A percentile compares a stretch with the other conserved stretches of the same genome.
phyloP scores from a whole-genome alignment of 225 moss, liverwort and hornwort genomes.

The Lunularia cruciata region DNA sequence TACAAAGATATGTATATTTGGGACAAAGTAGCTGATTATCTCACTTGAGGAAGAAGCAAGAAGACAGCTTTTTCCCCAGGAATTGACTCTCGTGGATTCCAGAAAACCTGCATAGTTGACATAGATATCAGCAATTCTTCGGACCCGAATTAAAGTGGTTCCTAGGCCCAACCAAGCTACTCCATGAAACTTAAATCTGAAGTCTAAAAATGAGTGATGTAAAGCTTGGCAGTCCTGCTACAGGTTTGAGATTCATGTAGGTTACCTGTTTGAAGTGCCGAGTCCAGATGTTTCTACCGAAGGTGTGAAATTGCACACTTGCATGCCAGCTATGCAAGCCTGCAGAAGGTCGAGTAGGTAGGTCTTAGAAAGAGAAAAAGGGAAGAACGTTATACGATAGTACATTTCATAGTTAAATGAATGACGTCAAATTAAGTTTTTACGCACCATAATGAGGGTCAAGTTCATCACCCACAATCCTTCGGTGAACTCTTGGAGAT shows the following conservation, averaged over 20 bases:
- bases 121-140: background rate
- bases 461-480: slow-evolving; percentile 53
- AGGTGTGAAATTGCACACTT: slow-evolving; percentile 83
- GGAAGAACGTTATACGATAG: too few species aligned
- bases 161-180: background rate
- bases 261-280: slow-evolving; percentile 62
- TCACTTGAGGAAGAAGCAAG: slow-evolving; percentile 62
- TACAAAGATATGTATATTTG: background rate
- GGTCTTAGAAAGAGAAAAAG: background rate
- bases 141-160: background rate
- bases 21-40: background rate
- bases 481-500: slow-evolving; percentile 53
- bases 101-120: slow-evolving; percentile 61
- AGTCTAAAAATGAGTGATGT: background rate
- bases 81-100: slow-evolving; percentile 77
- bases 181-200: background rate
- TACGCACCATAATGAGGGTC: slow-evolving; percentile 71
- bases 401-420: background rate
- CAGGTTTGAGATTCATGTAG: background rate
- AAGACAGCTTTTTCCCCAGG: slow-evolving; percentile 80
- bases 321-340: slow-evolving; percentile 85
- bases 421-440: too few species aligned
- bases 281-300: slow-evolving; percentile 76
- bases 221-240: background rate
- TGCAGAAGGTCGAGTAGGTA: slow-evolving; percentile 31